Evolutionary conservation across 495 filamentous ascomycete species (phyloP).

Genomic region (Penicillium maclennaniae): DNA sequence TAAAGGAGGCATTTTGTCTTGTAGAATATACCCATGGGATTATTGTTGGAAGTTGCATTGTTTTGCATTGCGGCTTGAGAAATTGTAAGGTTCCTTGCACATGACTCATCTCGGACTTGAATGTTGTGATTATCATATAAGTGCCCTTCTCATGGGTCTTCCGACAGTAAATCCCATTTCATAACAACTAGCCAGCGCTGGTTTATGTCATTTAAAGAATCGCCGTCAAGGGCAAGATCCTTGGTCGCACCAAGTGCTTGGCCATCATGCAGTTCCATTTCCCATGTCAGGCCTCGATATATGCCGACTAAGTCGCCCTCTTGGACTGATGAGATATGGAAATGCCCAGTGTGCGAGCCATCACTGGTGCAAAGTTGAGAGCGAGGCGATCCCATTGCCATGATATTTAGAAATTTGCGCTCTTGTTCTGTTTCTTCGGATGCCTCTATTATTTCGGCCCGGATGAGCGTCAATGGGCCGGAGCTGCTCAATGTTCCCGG

Average conservation of each 20-base stretch:
- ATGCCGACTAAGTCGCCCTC: slow-evolving; percentile 30
- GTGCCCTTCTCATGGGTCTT: not conserved
- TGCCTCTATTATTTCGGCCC: slow-evolving; percentile 6
- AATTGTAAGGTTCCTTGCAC: slow-evolving; percentile 1
- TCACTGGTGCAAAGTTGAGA: slow-evolving; percentile 5
- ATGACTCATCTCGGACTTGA: slow-evolving; percentile 2
- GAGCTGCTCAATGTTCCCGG: slow-evolving; percentile 25
- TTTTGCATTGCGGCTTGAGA: slow-evolving; percentile 2
- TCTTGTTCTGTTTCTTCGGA: not conserved
- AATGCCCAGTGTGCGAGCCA: not conserved
- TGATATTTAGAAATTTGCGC: slow-evolving; percentile 15
- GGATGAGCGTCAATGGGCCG: slow-evolving; percentile 31
- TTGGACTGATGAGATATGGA: slow-evolving; percentile 4
- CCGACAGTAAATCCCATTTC: slow-evolving; percentile 39
- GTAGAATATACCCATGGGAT: slow-evolving; percentile 25
- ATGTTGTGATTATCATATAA: not conserved
- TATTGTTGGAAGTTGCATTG: slow-evolving; percentile 7
- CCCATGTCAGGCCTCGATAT: slow-evolving; percentile 35
- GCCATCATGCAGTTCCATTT: slow-evolving; percentile 20
- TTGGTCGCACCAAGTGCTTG: not conserved
- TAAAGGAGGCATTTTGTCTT: slow-evolving; percentile 2
- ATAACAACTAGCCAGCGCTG: slow-evolving; percentile 35
- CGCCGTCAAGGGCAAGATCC: not conserved
- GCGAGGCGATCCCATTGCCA: slow-evolving; percentile 32
- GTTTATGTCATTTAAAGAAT: not conserved